phyloP scores from a whole-genome alignment of 179 eudicot species.

The Camellia oleifera region DNA sequence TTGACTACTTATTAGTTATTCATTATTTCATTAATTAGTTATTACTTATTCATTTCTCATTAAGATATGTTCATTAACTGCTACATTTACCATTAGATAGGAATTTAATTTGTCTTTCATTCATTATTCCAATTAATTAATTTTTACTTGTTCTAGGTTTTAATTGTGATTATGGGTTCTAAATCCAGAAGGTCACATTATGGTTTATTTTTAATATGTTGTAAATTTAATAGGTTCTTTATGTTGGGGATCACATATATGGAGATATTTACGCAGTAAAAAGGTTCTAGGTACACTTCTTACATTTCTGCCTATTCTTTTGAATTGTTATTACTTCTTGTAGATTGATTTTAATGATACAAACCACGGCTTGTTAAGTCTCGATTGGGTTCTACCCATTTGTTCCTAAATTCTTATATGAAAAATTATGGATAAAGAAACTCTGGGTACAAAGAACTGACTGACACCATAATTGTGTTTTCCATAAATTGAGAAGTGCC shows the following conservation, averaged over 20 bases:
- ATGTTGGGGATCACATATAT: no score
- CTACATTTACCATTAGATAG: not conserved
- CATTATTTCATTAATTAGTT: no score
- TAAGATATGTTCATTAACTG: no score
- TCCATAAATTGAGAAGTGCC: not conserved
- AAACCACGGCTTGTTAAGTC: not conserved
- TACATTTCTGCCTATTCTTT: not conserved
- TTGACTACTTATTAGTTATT: no score
- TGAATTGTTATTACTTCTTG: not conserved
- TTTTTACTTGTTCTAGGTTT: not conserved
- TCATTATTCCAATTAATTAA: not conserved
- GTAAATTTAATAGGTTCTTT: slow-evolving; percentile 24
- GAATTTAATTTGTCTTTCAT: not conserved
- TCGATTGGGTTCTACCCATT: not conserved
- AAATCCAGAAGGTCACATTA: no score
- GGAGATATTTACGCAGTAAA: slow-evolving; percentile 74
- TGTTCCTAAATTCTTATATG: not conserved
- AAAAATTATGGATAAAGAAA: not conserved
- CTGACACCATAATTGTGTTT: no score
- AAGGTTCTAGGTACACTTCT: slow-evolving; percentile 68
- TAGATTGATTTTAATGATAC: not conserved
- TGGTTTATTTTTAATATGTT: not conserved
- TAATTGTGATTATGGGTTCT: not conserved
- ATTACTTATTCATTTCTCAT: not conserved
- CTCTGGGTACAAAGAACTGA: not conserved